phyloP scores from a whole-genome alignment of 352 stramenopile genomes.

The Hyaloperonospora arabidopsidis region DNA sequence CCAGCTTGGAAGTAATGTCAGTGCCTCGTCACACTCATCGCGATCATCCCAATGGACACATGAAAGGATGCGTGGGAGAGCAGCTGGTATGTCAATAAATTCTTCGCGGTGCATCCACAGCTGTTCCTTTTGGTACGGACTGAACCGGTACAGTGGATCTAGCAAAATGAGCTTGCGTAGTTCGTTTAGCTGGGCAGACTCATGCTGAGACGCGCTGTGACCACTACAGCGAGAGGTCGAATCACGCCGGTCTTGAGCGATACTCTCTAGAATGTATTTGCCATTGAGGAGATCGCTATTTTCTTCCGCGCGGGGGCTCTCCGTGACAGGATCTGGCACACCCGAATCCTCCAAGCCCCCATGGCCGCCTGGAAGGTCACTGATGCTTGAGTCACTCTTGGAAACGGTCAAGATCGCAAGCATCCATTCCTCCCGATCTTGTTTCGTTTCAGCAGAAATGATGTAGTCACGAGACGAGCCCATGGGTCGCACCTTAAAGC shows the following conservation, averaged over 20 bases:
- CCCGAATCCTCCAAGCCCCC: conserved; percentile 33
- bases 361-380: conserved; percentile 23
- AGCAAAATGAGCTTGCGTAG: conserved; percentile 73
- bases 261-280: conserved; percentile 42
- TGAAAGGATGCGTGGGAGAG: conserved; percentile 69
- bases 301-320: conserved; percentile 37
- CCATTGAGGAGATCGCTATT: conserved; percentile 45
- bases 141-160: conserved; percentile 75
- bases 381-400: conserved; percentile 39
- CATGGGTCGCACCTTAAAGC: conserved; percentile 74
- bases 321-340: conserved; percentile 7
- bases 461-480: conserved; percentile 78
- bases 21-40: conserved; percentile 57
- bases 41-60: conserved; percentile 77
- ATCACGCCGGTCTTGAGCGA: conserved; percentile 43
- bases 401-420: conserved; percentile 73
- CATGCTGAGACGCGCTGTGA: conserved; percentile 42
- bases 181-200: conserved; percentile 43
- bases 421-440: conserved; percentile 88
- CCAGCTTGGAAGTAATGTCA: conserved; percentile 66
- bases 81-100: conserved; percentile 63
- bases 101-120: conserved; percentile 78
- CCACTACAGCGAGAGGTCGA: conserved; percentile 50
- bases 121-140: conserved; percentile 74
- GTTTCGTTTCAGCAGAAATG: conserved; percentile 80